phyloP scores from a whole-genome alignment of 1,139 yeast species.

The Arxiozyma slooffiae region DNA sequence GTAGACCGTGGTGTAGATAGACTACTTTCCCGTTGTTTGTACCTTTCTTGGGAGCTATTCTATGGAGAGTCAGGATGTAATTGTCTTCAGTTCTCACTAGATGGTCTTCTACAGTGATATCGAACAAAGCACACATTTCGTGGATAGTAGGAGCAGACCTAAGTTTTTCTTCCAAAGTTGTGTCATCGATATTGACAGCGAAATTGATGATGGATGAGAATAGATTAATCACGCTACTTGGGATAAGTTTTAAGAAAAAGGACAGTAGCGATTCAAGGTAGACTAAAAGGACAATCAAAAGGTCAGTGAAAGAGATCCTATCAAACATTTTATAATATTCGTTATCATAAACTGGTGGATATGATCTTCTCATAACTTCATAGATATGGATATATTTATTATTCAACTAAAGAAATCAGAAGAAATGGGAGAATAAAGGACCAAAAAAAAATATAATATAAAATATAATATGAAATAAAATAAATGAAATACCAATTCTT shows the following conservation, averaged over 20 bases:
- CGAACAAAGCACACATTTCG: conserved; percentile 54
- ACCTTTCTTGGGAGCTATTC: conserved; percentile 37
- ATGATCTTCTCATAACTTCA: background rate
- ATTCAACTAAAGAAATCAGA: background rate
- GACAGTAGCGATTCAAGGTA: conserved; percentile 31
- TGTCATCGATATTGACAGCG: conserved; percentile 15
- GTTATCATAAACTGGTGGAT: conserved; percentile 1
- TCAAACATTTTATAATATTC: conserved; percentile 3
- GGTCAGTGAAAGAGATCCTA: conserved; percentile 21
- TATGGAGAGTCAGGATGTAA: conserved; percentile 44
- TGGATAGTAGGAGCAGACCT: conserved; percentile 44
- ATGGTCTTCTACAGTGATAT: conserved; percentile 62
- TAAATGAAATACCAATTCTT: no score
- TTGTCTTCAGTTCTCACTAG: conserved; percentile 42
- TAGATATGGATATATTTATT: no score
- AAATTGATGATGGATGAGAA: conserved; percentile 20
- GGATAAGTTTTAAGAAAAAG: conserved; percentile 26
- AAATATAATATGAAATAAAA: no score
- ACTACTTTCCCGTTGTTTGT: conserved; percentile 39
- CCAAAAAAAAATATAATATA: no score
- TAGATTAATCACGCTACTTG: conserved; percentile 19
- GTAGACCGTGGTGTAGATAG: conserved; percentile 81
- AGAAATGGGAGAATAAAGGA: background rate
- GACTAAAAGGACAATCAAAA: conserved; percentile 29
- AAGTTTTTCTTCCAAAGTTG: conserved; percentile 30